phyloP scores from a whole-genome alignment of 257 asterid genomes.

The Paulownia fortunei region DNA sequence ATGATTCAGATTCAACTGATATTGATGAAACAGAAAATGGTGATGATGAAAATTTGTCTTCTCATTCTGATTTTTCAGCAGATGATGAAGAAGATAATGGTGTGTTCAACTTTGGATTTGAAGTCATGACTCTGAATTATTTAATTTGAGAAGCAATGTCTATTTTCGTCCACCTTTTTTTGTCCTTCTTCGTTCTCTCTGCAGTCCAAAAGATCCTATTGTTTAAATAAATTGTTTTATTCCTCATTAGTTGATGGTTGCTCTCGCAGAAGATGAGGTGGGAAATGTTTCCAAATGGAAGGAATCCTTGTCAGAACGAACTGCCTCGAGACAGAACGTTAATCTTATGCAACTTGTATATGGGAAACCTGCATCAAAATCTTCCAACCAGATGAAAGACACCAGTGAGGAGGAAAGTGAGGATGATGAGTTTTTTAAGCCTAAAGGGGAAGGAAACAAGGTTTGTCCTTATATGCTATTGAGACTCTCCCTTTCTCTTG shows the following conservation, averaged over 20 bases:
- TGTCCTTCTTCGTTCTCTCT: conserved; percentile 2
- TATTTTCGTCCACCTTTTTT: background rate
- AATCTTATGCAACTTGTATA: conserved; percentile 94
- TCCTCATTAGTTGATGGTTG: conserved; percentile 30
- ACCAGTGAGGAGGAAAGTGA: conserved; percentile 63
- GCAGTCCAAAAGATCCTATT: background rate
- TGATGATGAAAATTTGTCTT: conserved; percentile 38
- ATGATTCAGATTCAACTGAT: conserved; percentile 41
- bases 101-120: conserved; percentile 27
- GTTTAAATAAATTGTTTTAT: background rate
- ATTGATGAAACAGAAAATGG: conserved; percentile 34
- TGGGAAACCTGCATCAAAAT: conserved; percentile 61
- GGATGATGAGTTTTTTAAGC: conserved; percentile 81
- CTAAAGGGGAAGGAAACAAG: conserved; percentile 89
- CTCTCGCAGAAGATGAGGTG: conserved; percentile 54
- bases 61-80: conserved; percentile 47
- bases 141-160: conserved; percentile 18
- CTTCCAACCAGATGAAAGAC: conserved; percentile 42
- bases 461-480: conserved; percentile 40
- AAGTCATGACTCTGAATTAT: background rate
- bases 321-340: conserved; percentile 54
- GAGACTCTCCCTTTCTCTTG: background rate
- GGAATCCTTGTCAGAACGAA: conserved; percentile 74
- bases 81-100: conserved; percentile 55
- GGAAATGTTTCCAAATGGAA: conserved; percentile 92